Percentiles rank a stretch among this genome's conserved stretches.
Evolutionary conservation across 805 yeast genomes (phyloP).

Genomic region (Kodamaea kakaduensis): DNA sequence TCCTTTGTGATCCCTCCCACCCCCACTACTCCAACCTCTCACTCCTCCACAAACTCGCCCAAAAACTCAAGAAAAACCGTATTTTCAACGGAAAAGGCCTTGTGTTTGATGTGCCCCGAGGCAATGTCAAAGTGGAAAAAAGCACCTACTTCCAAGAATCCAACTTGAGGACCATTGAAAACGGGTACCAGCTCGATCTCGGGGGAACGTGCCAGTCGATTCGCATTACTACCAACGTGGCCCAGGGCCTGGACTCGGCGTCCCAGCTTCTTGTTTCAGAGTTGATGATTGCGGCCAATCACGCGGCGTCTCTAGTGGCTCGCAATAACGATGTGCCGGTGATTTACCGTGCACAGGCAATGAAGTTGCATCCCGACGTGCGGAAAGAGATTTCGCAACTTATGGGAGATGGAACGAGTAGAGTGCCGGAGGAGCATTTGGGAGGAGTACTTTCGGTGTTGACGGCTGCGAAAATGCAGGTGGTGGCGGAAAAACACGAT

Average conservation of each 20-base stretch:
- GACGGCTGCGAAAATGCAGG: slow-evolving; percentile 50
- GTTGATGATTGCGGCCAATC: slow-evolving; percentile 76
- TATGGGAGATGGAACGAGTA: slow-evolving; percentile 14
- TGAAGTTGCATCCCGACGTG: slow-evolving; percentile 23
- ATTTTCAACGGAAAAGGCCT: slow-evolving; percentile 20
- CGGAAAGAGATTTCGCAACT: slow-evolving; percentile 22
- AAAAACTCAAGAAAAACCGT: slow-evolving; percentile 22
- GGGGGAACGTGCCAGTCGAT: slow-evolving; percentile 13
- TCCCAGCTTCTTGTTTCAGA: slow-evolving; percentile 74
- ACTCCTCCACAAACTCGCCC: slow-evolving; percentile 25
- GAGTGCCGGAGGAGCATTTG: slow-evolving; percentile 36
- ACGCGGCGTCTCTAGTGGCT: slow-evolving; percentile 51
- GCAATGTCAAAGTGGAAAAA: slow-evolving; percentile 10
- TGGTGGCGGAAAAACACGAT: slow-evolving; percentile 47
- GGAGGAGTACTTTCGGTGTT: slow-evolving; percentile 43
- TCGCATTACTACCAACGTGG: slow-evolving; percentile 12
- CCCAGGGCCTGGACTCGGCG: slow-evolving; percentile 27
- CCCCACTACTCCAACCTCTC: slow-evolving; percentile 25
- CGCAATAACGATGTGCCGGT: slow-evolving; percentile 44
- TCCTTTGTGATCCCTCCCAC: slow-evolving; percentile 33
- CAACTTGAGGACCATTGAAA: slow-evolving; percentile 5
- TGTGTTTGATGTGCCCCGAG: slow-evolving; percentile 15
- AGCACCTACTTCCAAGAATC: background rate
- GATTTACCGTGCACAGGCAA: slow-evolving; percentile 41
- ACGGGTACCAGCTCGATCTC: slow-evolving; percentile 17